Evolutionary conservation across 2,329 filamentous ascomycete species (phyloP), one percentile per base, ranked within the genome.

Genomic region (Cladosporium cucumerinum): DNA sequence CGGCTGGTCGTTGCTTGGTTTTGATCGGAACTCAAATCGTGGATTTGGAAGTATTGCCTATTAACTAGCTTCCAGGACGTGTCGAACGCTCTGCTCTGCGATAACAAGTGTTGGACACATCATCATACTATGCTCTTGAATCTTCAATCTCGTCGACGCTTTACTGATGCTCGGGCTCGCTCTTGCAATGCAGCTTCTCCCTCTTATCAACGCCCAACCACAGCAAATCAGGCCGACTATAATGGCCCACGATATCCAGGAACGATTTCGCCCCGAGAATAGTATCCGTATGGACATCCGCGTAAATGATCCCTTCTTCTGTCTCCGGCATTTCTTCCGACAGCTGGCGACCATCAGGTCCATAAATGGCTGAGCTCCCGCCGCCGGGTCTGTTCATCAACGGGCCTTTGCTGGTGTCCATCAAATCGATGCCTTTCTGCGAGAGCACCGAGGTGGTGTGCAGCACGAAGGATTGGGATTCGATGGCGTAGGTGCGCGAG

Each of bases 401-500:
- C 0, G 79, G 68, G 0, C 79, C 79, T 0, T 76, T 76, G 10
- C 76, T 69, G 0, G 81, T 83, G 8, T 74, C 72, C 72, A 85
- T 78, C 1, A 65, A 61, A 3, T 81, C 70, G 14, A 84, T 78
- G 0, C 80, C 84, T 16, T 76, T 71, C 7, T 81, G 68, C 0
- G 76, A 78, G 58, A 85, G 76, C 2, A 87, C 77, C 0, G 79
- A 73, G 0, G 84, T 85, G 57, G 76, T 75, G 67, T 85, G 83
- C 3, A 87, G 78, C 0, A 88, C 85, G 66, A 83, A 88, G 0
- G 82, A 73, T 10, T 78, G 77, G 1, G 82, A 80, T 70, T 88
- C 86, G 10, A 87, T 81, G 1, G 86, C 85, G 68, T 87, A 86
- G 0, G 81, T 79, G 66, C 82, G 82, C 0, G 83, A 82, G 1